Evolutionary conservation across 1,139 yeast genomes (phyloP).

Genomic region (Suhomyces wounanorum): DNA sequence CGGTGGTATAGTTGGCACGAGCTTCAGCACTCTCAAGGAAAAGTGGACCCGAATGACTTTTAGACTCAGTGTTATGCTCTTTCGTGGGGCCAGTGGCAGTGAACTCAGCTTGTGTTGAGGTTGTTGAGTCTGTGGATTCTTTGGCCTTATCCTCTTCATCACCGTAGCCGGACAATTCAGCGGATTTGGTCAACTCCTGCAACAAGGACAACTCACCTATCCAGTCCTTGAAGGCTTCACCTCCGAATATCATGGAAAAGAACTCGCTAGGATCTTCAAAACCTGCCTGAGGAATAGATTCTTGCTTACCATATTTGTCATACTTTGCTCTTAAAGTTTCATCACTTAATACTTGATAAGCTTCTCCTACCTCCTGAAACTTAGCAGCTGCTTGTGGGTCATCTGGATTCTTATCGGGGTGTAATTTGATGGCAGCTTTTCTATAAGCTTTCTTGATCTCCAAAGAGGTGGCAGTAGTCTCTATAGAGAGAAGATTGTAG

Average conservation of each 20-base stretch:
- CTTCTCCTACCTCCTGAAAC: conserved; percentile 74
- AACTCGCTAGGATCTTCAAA: conserved; percentile 69
- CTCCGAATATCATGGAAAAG: conserved; percentile 87
- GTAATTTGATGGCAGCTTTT: conserved; percentile 82
- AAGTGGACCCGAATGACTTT: conserved; percentile 4
- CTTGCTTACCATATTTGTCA: conserved; percentile 84
- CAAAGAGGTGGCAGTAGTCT: conserved; percentile 69
- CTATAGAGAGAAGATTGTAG: conserved; percentile 75
- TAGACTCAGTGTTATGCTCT: conserved; percentile 5
- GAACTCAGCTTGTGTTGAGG: not conserved
- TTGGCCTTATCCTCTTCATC: conserved; percentile 37
- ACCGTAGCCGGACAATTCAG: conserved; percentile 54
- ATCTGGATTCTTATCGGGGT: conserved; percentile 95
- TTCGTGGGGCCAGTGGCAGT: conserved; percentile 2
- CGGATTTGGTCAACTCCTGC: conserved; percentile 74
- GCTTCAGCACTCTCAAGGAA: conserved; percentile 22
- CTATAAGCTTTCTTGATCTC: conserved; percentile 94
- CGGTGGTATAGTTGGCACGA: conserved; percentile 16
- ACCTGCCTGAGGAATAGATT: conserved; percentile 78
- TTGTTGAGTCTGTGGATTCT: not conserved
- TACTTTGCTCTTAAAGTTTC: conserved; percentile 71
- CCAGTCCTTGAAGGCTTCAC: conserved; percentile 62
- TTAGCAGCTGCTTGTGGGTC: conserved; percentile 75
- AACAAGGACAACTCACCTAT: conserved; percentile 90
- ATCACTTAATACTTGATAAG: conserved; percentile 82